phyloP scores from a whole-genome alignment of 2,329 filamentous ascomycete genomes.

The Exutisphaerella laricina region DNA sequence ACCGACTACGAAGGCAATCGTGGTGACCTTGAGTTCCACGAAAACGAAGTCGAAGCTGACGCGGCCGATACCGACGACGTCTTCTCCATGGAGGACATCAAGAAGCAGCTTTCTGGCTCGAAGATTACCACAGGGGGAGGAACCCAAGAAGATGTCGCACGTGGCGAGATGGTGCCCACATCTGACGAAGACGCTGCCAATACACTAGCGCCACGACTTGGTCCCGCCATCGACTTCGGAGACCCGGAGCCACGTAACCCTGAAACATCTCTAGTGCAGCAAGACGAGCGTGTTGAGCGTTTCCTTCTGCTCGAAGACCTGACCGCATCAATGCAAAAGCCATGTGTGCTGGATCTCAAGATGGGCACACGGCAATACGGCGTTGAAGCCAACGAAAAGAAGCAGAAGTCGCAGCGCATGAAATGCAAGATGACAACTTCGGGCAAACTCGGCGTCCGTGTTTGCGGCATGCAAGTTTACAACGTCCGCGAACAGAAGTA shows the following conservation, averaged over 20 bases:
- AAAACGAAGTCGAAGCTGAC: constrained; percentile 69
- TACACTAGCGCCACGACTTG: constrained; percentile 18
- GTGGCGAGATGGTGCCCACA: not conserved
- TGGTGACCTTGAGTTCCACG: constrained; percentile 82
- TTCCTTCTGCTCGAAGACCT: constrained; percentile 92
- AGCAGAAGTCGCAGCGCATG: constrained; percentile 83
- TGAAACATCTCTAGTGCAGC: constrained; percentile 42
- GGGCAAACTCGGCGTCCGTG: constrained; percentile 79
- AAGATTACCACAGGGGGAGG: not conserved
- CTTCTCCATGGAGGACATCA: constrained; percentile 60
- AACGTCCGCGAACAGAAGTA: constrained; percentile 77
- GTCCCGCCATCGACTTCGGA: constrained; percentile 28
- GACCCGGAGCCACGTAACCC: constrained; percentile 36
- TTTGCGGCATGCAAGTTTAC: constrained; percentile 96
- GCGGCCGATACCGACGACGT: constrained; percentile 69
- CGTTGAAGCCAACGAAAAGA: constrained; percentile 84
- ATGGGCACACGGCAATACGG: constrained; percentile 99
- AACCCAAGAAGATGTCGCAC: not conserved
- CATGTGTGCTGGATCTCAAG: constrained; percentile 95
- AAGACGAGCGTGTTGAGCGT: constrained; percentile 70
- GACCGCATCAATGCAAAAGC: constrained; percentile 91
- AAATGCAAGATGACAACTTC: constrained; percentile 94
- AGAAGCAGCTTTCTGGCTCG: constrained; percentile 11
- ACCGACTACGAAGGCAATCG: constrained; percentile 61
- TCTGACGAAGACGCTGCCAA: constrained; percentile 4